phyloP scores from a whole-genome alignment of 768 basidiomycete species.

The Pleurotus citrinopileatus region DNA sequence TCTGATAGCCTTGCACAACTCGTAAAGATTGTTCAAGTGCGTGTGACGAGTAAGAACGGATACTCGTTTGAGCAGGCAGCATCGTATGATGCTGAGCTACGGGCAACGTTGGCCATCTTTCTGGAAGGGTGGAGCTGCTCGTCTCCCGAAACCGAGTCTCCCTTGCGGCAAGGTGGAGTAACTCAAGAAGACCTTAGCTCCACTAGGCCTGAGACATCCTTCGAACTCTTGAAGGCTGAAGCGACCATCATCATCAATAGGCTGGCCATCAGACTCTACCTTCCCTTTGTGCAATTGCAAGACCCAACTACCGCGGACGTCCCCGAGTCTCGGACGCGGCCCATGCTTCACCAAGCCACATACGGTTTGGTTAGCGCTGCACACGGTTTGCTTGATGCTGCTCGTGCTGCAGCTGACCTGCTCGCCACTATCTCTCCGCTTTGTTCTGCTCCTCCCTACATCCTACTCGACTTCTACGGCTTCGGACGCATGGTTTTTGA shows the following conservation, averaged over 20 bases:
- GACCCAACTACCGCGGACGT: not conserved
- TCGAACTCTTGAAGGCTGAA: constrained; percentile 26
- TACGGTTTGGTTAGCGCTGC: constrained; percentile 64
- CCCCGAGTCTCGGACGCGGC: not conserved
- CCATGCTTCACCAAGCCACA: constrained; percentile 38
- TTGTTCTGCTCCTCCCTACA: constrained; percentile 30
- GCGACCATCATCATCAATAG: constrained; percentile 58
- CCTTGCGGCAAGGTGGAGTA: not conserved
- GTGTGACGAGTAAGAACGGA: constrained; percentile 34
- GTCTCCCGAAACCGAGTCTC: not conserved
- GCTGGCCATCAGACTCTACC: constrained; percentile 59
- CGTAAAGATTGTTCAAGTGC: constrained; percentile 58
- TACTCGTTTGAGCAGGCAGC: constrained; percentile 64
- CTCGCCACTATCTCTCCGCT: constrained; percentile 16
- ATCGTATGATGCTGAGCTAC: constrained; percentile 54
- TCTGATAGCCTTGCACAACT: constrained; percentile 64
- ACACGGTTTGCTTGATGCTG: constrained; percentile 56
- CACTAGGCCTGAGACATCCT: not conserved
- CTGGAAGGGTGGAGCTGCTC: constrained; percentile 25
- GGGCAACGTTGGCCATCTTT: constrained; percentile 49
- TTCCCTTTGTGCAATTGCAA: constrained; percentile 55
- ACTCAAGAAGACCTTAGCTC: not conserved
- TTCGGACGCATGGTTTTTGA: constrained; percentile 63
- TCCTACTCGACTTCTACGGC: constrained; percentile 54
- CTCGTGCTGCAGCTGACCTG: constrained; percentile 6